These are phyloP conservation scores for Suillus cothurnatus DNA, from an alignment of 768 basidiomycete species.

Conservation along the genomic window DNA sequence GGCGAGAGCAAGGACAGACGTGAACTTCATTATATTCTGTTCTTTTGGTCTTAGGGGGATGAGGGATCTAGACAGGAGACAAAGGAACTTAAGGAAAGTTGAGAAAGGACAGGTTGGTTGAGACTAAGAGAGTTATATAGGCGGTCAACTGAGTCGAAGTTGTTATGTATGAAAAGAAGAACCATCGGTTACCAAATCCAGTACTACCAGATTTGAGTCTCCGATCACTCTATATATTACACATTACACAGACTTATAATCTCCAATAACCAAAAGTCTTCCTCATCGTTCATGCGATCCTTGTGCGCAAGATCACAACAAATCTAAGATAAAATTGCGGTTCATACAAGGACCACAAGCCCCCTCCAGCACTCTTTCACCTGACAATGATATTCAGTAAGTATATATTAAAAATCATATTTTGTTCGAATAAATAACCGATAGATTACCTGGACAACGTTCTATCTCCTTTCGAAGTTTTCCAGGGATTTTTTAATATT, in stretches of 20 bases:
- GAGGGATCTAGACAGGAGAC: slow-evolving; percentile 2
- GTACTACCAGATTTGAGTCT: not conserved
- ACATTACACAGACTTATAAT: no score
- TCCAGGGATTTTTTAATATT: not conserved
- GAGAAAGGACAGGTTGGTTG: slow-evolving; percentile 7
- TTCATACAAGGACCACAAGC: not conserved
- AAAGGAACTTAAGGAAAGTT: slow-evolving; percentile 16
- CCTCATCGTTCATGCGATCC: not conserved
- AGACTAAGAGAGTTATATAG: slow-evolving; percentile 6
- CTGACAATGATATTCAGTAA: not conserved
- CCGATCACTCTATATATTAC: not conserved
- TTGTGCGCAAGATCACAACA: not conserved
- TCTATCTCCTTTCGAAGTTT: not conserved
- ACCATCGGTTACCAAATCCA: slow-evolving; percentile 1
- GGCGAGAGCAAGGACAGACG: slow-evolving; percentile 37
- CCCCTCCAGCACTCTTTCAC: not conserved
- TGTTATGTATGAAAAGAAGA: slow-evolving; percentile 9
- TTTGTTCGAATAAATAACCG: not conserved
- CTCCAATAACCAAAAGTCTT: not conserved
- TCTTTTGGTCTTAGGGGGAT: slow-evolving; percentile 3
- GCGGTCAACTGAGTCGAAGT: not conserved
- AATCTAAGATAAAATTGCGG: not conserved
- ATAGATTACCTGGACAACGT: not conserved
- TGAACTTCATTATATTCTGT: slow-evolving; percentile 31
- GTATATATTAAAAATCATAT: not conserved